Evolutionary conservation across 495 filamentous ascomycete species (phyloP), one percentile per base, ranked within the genome.

Genomic region (Penicillium bialowiezense): DNA sequence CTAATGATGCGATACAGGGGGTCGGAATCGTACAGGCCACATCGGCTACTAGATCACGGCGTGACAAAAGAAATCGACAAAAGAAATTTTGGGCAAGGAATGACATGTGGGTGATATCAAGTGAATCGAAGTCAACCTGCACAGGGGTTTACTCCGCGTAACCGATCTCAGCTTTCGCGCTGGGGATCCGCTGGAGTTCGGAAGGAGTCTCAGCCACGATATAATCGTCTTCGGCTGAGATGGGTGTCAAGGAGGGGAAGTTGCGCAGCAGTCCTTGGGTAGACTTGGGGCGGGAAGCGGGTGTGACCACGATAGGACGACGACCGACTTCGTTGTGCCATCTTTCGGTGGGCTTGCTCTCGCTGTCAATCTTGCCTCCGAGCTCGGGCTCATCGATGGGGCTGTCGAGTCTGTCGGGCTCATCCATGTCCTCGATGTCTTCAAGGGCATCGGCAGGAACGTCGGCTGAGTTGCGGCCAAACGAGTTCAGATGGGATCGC

Each of bases 251-350:
- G 3, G 65, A 71, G n/a, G 70, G 65, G 51, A 76, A 74, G 14
- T 74, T 77, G 40, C 84, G 85, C 21, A 91, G 75, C 13, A 90
- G 63, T 1, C 79, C 87, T 63, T 90, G 84, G 24, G 78, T 80
- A 29, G 82, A 88, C 55, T 82, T 83, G n/a, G 78, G 75, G 7
- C 79, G 79, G 17, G 72, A 46, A 6, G 44, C 33, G 4, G 64
- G 70, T 46, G 55, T 77, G 64, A 59, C 76, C 60, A 62, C 70
- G 63, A 55, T 82, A 51, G 59, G 81, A 21, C 81, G 75, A 33
- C 77, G 78, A 12, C 67, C 79, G 32, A 85, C 73, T 14, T 75
- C 74, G 5, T 65, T 70, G 39, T 82, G 77, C 69, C 78, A 80
- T 7, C 54, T 73, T 40, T 76, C 74, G 19, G 62, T 67, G 12